Conservation (phyloP, 371 early-diverging fungal species). For the Fennellomyces sp. region DNA sequence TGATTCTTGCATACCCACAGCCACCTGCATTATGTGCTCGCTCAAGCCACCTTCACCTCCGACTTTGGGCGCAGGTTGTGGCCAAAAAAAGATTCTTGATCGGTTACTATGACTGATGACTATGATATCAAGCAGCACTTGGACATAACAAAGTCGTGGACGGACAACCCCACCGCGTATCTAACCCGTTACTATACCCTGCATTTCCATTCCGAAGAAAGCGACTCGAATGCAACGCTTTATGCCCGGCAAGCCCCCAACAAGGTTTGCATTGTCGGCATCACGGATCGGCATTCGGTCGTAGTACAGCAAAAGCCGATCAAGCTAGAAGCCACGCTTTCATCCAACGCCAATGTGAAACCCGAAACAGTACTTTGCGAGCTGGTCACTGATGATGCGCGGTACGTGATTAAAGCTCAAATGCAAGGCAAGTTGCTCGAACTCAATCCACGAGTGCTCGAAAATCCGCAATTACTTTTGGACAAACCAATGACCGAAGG, state of each 20-base stretch:
- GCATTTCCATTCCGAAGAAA: constrained; percentile 23
- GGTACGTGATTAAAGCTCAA: constrained; percentile 29
- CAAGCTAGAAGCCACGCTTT: constrained; percentile 11
- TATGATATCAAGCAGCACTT: constrained; percentile 27
- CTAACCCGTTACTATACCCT: constrained; percentile 45
- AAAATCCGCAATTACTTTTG: constrained; percentile 26
- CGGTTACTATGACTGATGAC: constrained; percentile 12
- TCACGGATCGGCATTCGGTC: constrained; percentile 21
- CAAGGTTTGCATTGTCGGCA: constrained; percentile 51
- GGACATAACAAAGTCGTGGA: constrained; percentile 26
- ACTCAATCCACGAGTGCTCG: constrained; percentile 32
- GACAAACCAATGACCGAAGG: constrained; percentile 38
- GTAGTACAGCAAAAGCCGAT: background rate
- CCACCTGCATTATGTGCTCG: too few relatives aligned
- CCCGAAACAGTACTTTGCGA: constrained; percentile 28
- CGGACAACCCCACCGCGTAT: constrained; percentile 28
- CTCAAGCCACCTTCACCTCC: too few relatives aligned
- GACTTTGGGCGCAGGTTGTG: background rate
- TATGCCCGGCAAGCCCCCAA: constrained; percentile 55
- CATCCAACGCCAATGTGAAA: constrained; percentile 31
- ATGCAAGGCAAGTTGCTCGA: constrained; percentile 49
- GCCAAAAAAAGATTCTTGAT: background rate
- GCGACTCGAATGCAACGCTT: constrained; percentile 13
- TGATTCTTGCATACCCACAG: too few relatives aligned
- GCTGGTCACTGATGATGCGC: constrained; percentile 14